Conservation (phyloP, 768 basidiomycete genomes). For the Naematelia aurantialba region DNA sequence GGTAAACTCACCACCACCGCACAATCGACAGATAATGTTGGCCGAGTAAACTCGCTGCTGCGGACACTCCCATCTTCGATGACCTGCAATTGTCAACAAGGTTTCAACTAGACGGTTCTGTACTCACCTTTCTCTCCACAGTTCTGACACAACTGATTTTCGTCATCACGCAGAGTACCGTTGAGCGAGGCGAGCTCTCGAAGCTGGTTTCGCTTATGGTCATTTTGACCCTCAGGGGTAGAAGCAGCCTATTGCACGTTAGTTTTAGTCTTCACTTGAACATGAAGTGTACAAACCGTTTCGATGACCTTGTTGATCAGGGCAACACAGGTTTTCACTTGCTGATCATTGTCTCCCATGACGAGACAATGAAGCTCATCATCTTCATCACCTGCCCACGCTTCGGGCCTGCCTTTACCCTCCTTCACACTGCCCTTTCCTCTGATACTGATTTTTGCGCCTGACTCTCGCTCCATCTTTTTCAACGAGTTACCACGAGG, state of each 20-base stretch:
- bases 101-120: not conserved
- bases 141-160: conserved; percentile 94
- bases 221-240: conserved; percentile 98
- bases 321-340: conserved; percentile 83
- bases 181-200: conserved; percentile 96
- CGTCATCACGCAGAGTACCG: conserved; percentile 97
- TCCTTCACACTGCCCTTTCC: conserved; percentile 99
- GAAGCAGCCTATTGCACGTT: conserved; percentile 73
- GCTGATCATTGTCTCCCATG: conserved; percentile 85
- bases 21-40: conserved; percentile 97
- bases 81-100: conserved; percentile 73
- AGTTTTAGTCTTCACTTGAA: not conserved
- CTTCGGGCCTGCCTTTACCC: conserved; percentile 92
- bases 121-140: conserved; percentile 49
- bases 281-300: conserved; percentile 62
- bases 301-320: conserved; percentile 98
- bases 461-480: conserved; percentile 97
- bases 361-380: conserved; percentile 98
- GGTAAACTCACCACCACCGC: conserved; percentile 63
- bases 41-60: conserved; percentile 98
- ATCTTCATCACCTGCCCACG: conserved; percentile 92
- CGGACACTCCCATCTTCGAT: conserved; percentile 98
- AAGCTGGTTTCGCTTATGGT: conserved; percentile 97
- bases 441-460: conserved; percentile 96
- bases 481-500: conserved; percentile 98